phyloP scores from a whole-genome alignment of 2,329 filamentous ascomycete genomes.

The Rutstroemia sp. region DNA sequence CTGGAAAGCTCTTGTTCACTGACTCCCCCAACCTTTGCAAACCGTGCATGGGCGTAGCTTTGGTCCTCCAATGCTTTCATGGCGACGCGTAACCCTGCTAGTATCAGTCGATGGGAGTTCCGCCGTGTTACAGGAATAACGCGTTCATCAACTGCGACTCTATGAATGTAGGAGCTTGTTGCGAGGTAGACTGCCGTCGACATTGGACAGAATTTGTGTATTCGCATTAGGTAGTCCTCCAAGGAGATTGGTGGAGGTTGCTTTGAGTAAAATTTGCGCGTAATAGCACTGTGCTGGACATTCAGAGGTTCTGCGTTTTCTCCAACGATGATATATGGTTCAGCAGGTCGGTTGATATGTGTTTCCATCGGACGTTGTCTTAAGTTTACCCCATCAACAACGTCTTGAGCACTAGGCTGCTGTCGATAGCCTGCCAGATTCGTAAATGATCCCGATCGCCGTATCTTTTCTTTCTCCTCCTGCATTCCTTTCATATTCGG shows the following conservation, averaged over 20 bases:
- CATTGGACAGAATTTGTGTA: slow-evolving; percentile 89
- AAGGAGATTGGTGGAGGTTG: slow-evolving; percentile 75
- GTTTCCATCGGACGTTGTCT: slow-evolving; percentile 29
- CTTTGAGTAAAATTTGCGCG: slow-evolving; percentile 89
- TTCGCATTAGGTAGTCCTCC: slow-evolving; percentile 74
- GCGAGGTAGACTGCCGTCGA: slow-evolving; percentile 90
- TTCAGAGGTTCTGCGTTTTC: slow-evolving; percentile 65
- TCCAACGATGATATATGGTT: slow-evolving; percentile 55
- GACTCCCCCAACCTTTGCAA: slow-evolving; percentile 84
- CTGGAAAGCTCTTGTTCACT: slow-evolving; percentile 72
- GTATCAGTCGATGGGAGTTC: slow-evolving; percentile 78
- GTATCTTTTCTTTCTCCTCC: slow-evolving; percentile 53
- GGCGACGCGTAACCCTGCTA: slow-evolving; percentile 78
- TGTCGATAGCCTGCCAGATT: slow-evolving; percentile 26
- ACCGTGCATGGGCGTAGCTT: slow-evolving; percentile 74
- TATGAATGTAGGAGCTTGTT: slow-evolving; percentile 79
- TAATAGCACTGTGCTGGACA: slow-evolving; percentile 77
- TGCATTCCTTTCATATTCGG: slow-evolving; percentile 58
- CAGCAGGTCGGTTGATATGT: slow-evolving; percentile 17
- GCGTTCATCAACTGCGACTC: slow-evolving; percentile 68
- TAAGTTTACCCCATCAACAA: slow-evolving; percentile 50
- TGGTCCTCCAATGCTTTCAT: slow-evolving; percentile 95
- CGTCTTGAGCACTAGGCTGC: slow-evolving; percentile 26
- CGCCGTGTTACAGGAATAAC: slow-evolving; percentile 73
- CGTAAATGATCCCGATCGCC: slow-evolving; percentile 48